Percentiles rank a stretch among this genome's conserved stretches.
Evolutionary conservation across 2,329 filamentous ascomycete genomes (phyloP).

Genomic region (Diaporthe humulicola): DNA sequence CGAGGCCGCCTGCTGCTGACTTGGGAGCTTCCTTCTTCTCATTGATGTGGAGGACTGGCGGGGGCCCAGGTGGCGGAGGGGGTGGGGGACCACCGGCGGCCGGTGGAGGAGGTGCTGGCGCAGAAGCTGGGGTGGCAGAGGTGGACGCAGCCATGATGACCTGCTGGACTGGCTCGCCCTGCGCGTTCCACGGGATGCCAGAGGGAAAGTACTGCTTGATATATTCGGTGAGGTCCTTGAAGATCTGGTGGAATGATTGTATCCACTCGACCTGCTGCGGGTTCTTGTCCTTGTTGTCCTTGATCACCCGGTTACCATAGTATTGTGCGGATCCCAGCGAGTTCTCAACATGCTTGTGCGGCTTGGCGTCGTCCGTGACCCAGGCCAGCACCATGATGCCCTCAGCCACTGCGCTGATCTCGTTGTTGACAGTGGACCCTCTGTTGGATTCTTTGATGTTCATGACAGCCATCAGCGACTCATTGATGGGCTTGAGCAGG

Average conservation of each 20-base stretch:
- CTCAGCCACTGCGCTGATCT: slow-evolving; percentile 89
- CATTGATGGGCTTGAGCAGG: slow-evolving; percentile 88
- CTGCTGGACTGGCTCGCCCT: slow-evolving; percentile 80
- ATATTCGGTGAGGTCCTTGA: slow-evolving; percentile 86
- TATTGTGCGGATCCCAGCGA: slow-evolving; percentile 88
- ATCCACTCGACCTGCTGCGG: slow-evolving; percentile 88
- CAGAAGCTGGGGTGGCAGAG: slow-evolving; percentile 68
- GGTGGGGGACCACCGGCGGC: slow-evolving; percentile 63
- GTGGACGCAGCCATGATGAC: slow-evolving; percentile 66
- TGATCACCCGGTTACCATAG: slow-evolving; percentile 94
- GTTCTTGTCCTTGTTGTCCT: slow-evolving; percentile 87
- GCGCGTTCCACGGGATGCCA: slow-evolving; percentile 89
- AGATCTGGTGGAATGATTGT: slow-evolving; percentile 91
- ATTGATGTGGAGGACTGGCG: slow-evolving; percentile 74
- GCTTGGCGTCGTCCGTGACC: slow-evolving; percentile 87
- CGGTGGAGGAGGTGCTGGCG: slow-evolving; percentile 63
- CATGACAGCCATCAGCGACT: slow-evolving; percentile 82
- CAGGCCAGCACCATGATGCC: slow-evolving; percentile 91
- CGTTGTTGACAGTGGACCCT: slow-evolving; percentile 79
- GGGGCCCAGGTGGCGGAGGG: slow-evolving; percentile 78
- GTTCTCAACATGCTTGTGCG: slow-evolving; percentile 87
- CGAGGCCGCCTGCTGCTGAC: slow-evolving; percentile 72
- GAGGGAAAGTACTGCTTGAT: slow-evolving; percentile 85
- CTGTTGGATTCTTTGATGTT: slow-evolving; percentile 87
- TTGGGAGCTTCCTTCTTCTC: slow-evolving; percentile 60